phyloP scores from a whole-genome alignment of 2,329 filamentous ascomycete species.

The Chrysoporthe deuterocubensis region DNA sequence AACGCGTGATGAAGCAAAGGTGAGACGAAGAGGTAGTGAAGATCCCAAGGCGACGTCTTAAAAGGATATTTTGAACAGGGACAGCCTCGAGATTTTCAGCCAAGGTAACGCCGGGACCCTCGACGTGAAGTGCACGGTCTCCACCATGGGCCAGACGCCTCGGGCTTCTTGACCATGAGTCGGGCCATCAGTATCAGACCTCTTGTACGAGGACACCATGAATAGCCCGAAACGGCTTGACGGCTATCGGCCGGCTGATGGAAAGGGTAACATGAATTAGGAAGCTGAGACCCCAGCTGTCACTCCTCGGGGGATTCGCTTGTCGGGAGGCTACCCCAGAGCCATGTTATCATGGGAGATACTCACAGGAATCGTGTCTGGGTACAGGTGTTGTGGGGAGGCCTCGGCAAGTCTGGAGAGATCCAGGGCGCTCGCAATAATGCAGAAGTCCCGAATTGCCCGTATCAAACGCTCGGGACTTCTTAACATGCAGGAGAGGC shows the following conservation, averaged over 20 bases:
- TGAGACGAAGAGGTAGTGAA: background rate
- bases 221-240: constrained; percentile 18
- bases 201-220: constrained; percentile 1
- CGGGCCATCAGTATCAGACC: constrained; percentile 17
- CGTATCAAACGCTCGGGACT: constrained; percentile 21
- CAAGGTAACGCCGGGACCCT: background rate
- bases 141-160: background rate
- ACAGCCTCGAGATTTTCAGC: constrained; percentile 5
- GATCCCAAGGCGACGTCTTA: constrained; percentile 17
- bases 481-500: constrained; percentile 12
- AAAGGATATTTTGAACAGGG: constrained; percentile 16
- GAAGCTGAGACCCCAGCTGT: constrained; percentile 12
- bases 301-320: constrained; percentile 17
- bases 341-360: background rate
- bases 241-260: constrained; percentile 18
- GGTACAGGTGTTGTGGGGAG: background rate
- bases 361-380: background rate
- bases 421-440: constrained; percentile 4
- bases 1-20: constrained; percentile 10
- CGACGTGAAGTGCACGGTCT: background rate
- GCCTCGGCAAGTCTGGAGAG: constrained; percentile 16
- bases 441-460: constrained; percentile 20
- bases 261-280: constrained; percentile 13
- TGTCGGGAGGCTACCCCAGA: constrained; percentile 13
- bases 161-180: constrained; percentile 17